A percentile compares a stretch with the other conserved stretches of the same genome.
Conservation (phyloP, 2,329 filamentous ascomycete genomes). For the Coniochaeta ligniaria region DNA sequence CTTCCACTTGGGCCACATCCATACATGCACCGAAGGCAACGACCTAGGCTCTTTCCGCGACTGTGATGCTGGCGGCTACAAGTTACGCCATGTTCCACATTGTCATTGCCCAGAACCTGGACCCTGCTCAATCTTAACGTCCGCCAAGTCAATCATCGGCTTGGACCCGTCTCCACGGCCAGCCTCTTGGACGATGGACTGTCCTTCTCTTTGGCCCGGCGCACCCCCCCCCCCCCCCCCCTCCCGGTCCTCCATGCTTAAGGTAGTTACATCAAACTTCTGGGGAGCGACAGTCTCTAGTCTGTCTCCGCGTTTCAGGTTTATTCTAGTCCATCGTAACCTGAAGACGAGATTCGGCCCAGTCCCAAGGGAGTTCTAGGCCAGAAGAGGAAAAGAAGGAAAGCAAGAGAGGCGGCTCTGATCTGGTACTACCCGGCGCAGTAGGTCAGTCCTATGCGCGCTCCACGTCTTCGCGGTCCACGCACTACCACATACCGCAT, state of each 20-base stretch:
- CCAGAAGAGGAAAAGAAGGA: neutral
- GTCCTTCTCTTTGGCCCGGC: neutral
- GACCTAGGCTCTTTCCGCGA: neutral
- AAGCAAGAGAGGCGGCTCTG: neutral
- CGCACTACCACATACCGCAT: neutral
- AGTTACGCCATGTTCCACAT: neutral
- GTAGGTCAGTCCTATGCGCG: neutral
- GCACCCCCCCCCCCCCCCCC: too few species aligned
- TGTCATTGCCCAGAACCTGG: too few species aligned
- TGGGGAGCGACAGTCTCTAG: slow-evolving; percentile 8
- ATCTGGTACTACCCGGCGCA: neutral
- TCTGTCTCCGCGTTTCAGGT: slow-evolving; percentile 21
- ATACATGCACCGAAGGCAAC: too few species aligned
- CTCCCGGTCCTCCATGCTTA: too few species aligned
- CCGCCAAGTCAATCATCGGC: too few species aligned
- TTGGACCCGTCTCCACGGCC: too few species aligned
- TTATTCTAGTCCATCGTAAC: slow-evolving; percentile 16
- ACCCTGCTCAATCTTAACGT: too few species aligned
- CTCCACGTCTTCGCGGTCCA: neutral
- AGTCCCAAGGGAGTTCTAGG: slow-evolving; percentile 6
- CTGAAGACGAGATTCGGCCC: slow-evolving; percentile 10
- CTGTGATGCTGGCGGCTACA: neutral
- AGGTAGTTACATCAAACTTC: neutral
- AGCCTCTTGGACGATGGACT: neutral
- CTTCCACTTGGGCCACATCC: too few species aligned